phyloP scores from a whole-genome alignment of 306 rosid genomes.

The Pyrus communis region DNA sequence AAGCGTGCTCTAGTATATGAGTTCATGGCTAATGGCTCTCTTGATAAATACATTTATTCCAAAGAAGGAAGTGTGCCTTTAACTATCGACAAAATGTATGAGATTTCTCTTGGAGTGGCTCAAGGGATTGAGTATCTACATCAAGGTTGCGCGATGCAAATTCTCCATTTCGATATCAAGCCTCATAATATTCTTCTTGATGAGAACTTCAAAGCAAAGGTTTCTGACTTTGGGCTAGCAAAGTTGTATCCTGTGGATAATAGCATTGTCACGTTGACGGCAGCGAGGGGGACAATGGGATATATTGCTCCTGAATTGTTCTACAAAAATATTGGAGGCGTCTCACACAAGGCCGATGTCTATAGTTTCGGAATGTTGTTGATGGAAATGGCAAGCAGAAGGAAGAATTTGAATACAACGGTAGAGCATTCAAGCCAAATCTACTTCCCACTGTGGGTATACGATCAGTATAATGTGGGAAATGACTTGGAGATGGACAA shows the following conservation, averaged over 20 bases:
- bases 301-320: too few species aligned
- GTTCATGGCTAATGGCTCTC: not conserved
- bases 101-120: too few species aligned
- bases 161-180: too few species aligned
- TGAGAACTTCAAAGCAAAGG: not conserved
- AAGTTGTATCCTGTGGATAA: not conserved
- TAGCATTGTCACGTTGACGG: not conserved
- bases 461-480: too few species aligned
- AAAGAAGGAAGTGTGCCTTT: not conserved
- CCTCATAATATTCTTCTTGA: too few species aligned
- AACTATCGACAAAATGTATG: not conserved
- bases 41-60: not conserved
- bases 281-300: not conserved
- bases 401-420: not conserved
- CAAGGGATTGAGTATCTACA: too few species aligned
- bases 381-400: not conserved
- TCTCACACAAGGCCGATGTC: not conserved
- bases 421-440: not conserved
- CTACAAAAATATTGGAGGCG: not conserved
- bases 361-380: not conserved
- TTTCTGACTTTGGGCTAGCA: conserved; percentile 5
- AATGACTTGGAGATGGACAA: not conserved
- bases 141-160: too few species aligned
- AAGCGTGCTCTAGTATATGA: not conserved
- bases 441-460: not conserved